Base-by-base conservation (phyloP, 2,329 filamentous ascomycete genomes). In the Fusarium lyarnte region DNA sequence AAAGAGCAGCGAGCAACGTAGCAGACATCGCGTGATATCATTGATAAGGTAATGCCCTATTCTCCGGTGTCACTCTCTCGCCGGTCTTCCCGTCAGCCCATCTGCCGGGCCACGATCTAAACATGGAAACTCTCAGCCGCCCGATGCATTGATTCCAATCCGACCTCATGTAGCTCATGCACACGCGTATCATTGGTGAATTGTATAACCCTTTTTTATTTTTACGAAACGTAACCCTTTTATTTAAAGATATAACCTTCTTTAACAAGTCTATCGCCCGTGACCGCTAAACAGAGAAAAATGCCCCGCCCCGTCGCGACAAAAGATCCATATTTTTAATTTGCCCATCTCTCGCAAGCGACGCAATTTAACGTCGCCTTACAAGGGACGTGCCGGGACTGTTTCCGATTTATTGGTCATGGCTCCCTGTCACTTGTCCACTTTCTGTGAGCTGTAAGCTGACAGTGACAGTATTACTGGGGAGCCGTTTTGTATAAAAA, bases 401-500 rank as follows among this genome's bases (percentile, higher is more conserved):
- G 49, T 69, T 69, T 69, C 65, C 66, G 66, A 69, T 69, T 42
- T 14, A 69, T 69, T 69, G 58, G 58, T 11, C 64, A 17, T 52
- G 36, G 41, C 25, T 69, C 51, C 66, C 35, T 36, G 46, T 53
- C 17, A 25, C 39, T 17, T n/a, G 42, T 17, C 53, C 53, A 47
- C 53, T 57, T 25, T 17, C 29, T 45, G 33, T 29, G 19, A 35
- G 21, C 39, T 65, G 54, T 65, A 53, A 53, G 64, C 36, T 49
- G 29, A 52, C 35, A 41, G 23, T 12, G n/a, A 23, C 49, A 39
- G 23, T 17, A 33, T 62, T 45, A 29, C 52, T 39, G 33, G 58
- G 51, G 23, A 29, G 13, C 19, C 13, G 9, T 25, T 38, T 19
- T 10, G 47, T 36, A 33, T 43, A 63, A 41, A 41, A 51, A 47